Percentiles rank a stretch among this genome's conserved stretches.
These are phyloP conservation scores for Saccharomyces kudriavzevii DNA, from an alignment of 805 yeast species.

Conservation along the genomic window DNA sequence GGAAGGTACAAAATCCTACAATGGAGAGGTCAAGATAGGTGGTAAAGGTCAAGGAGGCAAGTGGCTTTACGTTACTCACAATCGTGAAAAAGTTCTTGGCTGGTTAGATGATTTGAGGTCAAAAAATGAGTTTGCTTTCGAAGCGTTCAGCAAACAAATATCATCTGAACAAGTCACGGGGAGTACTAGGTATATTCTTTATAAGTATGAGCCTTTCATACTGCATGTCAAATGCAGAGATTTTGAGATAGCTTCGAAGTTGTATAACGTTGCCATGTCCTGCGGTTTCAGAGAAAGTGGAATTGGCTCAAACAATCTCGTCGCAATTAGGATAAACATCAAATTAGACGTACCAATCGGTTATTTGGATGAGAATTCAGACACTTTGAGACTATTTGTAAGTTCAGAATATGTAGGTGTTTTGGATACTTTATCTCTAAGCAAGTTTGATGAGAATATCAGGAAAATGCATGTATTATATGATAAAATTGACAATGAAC, in stretches of 20 bases:
- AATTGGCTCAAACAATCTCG: slow-evolving; percentile 68
- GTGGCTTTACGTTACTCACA: slow-evolving; percentile 78
- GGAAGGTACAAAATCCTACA: slow-evolving; percentile 52
- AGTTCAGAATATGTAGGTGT: slow-evolving; percentile 41
- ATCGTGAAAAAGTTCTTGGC: slow-evolving; percentile 36
- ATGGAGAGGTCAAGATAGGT: slow-evolving; percentile 42
- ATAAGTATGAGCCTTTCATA: slow-evolving; percentile 79
- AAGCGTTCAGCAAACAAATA: not conserved
- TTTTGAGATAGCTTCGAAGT: slow-evolving; percentile 44
- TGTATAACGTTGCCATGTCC: slow-evolving; percentile 66
- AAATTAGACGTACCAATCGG: slow-evolving; percentile 75
- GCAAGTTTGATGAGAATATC: slow-evolving; percentile 59
- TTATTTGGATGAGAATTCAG: slow-evolving; percentile 30
- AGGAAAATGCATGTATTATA: slow-evolving; percentile 45
- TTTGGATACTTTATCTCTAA: slow-evolving; percentile 47
- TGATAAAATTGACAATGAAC: slow-evolving; percentile 32
- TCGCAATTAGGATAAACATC: slow-evolving; percentile 64
- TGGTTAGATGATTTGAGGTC: slow-evolving; percentile 39
- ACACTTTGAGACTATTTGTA: slow-evolving; percentile 39
- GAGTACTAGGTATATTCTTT: slow-evolving; percentile 50
- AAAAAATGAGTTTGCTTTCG: slow-evolving; percentile 14
- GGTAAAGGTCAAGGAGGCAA: slow-evolving; percentile 81
- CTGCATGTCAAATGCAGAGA: slow-evolving; percentile 75
- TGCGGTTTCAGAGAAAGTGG: slow-evolving; percentile 88
- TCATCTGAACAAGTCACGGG: not conserved